Evolutionary conservation across 805 yeast species (phyloP).

Genomic region (Candida ortonii): DNA sequence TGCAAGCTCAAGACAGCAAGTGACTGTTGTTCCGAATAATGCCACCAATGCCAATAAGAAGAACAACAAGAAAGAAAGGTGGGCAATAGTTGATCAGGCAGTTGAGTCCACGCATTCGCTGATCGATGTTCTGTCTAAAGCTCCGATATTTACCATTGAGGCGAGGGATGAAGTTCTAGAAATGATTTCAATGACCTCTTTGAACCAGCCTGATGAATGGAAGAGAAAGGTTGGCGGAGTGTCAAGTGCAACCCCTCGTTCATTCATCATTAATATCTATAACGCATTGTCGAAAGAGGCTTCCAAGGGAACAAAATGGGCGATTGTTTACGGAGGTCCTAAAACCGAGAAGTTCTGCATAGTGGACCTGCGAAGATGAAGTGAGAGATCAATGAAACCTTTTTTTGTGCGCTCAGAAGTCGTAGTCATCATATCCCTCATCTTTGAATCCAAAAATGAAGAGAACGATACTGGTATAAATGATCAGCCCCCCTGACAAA

Average conservation of each 20-base stretch:
- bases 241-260: constrained; percentile 75
- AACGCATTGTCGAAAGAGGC: constrained; percentile 72
- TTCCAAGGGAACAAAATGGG: constrained; percentile 68
- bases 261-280: constrained; percentile 73
- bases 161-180: constrained; percentile 80
- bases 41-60: constrained; percentile 77
- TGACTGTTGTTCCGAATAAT: constrained; percentile 69
- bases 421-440: constrained; percentile 41
- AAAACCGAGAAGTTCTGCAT: constrained; percentile 70
- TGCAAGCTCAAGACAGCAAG: constrained; percentile 44
- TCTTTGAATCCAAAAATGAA: constrained; percentile 76
- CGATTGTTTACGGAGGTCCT: constrained; percentile 74
- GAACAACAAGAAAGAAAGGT: constrained; percentile 70
- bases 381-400: background rate
- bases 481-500: constrained; percentile 75
- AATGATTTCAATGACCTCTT: constrained; percentile 72
- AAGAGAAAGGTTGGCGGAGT: constrained; percentile 78
- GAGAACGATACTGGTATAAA: constrained; percentile 77
- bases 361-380: constrained; percentile 59
- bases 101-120: constrained; percentile 55
- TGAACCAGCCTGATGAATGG: constrained; percentile 80
- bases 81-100: constrained; percentile 74
- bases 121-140: constrained; percentile 51
- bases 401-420: constrained; percentile 17
- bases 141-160: constrained; percentile 80